Conservation (phyloP, 2,329 filamentous ascomycete species). For the Colletotrichum abscissum region DNA sequence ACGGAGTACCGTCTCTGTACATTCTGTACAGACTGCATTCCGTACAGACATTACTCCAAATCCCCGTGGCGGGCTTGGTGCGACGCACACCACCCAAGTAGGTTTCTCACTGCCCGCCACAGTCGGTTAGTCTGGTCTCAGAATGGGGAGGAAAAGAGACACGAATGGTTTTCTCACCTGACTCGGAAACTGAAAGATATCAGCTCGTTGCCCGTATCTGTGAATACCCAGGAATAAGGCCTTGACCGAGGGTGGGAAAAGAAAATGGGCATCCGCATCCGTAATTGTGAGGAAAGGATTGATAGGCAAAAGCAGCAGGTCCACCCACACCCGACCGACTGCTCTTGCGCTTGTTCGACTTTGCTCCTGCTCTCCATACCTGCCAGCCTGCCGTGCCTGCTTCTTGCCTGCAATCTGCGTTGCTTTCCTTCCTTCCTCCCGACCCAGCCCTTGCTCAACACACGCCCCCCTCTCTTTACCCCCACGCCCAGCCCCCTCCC, state of each 20-base stretch:
- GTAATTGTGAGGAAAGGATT: background rate
- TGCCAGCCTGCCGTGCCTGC: background rate
- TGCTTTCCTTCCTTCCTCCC: background rate
- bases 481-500: background rate
- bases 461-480: background rate
- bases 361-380: background rate
- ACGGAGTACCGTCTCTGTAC: no score
- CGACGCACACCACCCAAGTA: no score
- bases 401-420: background rate
- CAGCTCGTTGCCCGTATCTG: background rate
- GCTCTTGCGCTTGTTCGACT: background rate
- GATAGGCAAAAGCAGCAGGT: no score
- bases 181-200: background rate
- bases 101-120: background rate
- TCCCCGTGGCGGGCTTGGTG: no score
- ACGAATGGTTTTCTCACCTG: background rate
- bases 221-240: background rate
- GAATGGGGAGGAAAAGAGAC: background rate
- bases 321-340: background rate
- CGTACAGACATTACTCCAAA: background rate
- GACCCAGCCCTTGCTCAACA: background rate
- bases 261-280: background rate
- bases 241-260: background rate
- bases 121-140: background rate
- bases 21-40: no score